Base-by-base conservation (phyloP, 208 protist genomes). In the Trypanosoma cruzi region DNA sequence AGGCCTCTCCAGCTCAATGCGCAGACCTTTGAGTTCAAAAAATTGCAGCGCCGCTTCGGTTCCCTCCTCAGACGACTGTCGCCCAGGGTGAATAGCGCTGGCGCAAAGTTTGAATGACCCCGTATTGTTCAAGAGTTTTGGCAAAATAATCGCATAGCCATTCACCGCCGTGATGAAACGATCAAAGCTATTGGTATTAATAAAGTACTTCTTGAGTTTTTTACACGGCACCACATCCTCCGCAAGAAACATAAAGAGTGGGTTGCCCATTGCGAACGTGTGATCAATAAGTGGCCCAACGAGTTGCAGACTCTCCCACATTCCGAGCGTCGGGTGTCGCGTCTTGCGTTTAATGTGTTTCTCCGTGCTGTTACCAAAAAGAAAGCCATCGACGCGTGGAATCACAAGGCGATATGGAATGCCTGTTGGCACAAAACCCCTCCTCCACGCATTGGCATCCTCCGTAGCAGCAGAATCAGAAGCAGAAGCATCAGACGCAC, bases 201-300 rank as follows among this genome's bases (percentile, higher is more conserved):
- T 49, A 73, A 83, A 80, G 28, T 63, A 73, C 50, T 88, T 82
- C 71, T 82, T 82, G 50, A 87, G 61, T 13, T 66, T 73, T 57
- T 71, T 71, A 67, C 86, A 92, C n/a, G 71, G 61, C 49, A 77
- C 60, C 11, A 56, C 29, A 10, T 83, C 70, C 2, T 81, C 75
- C 31, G 81, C 74, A 48, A 92, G 79, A 68, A 92, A 88, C 46
- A 92, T 50, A 68, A 86, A 89, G 13, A 92, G 79, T 24, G 79
- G 71, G 63, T 79, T 88, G 67, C 83, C 82, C 24, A 82, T 63
- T n/a, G 56, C 61, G 34, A 71, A 60, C 0, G 77, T 80, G 29
- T 85, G 56, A 64, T 85, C 73, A 54, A 92, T 68, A 55, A 89
- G 36, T 6, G 86, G 81, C 0, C 86, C 86, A n/a, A 69, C 71